Base-by-base conservation (phyloP, 202 grass and related monocot genomes). In the Zizania palustris region DNA sequence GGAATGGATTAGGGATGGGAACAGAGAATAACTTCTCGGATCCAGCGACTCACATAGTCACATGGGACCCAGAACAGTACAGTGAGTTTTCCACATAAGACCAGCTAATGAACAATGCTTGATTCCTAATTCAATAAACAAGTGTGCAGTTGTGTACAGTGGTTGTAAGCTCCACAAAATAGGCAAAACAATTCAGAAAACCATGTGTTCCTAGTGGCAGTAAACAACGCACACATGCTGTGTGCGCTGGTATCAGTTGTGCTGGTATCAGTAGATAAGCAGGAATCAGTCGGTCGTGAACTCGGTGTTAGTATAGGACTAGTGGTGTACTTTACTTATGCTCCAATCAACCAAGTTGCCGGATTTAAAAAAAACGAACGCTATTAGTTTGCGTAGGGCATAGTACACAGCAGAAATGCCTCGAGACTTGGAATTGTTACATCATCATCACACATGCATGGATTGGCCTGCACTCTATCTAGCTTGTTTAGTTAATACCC, bases 341-440 rank as follows among this genome's bases (percentile, higher is more conserved):
- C 48, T 12, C 57, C 46, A 36, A 69, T 71, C 44, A 69, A 60
- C 34, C 14, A 69, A 60, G 36, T 68, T 45, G 59, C 3, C 5
- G 4, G 1, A 5, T 55, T 14, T 20, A 45, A 64, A 56, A 72
- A 72, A 28, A 28, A 28, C 28, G 2, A 28, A 28, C 28, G 28
- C 28, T 28, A 28, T 28, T 53, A 49, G 37, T n/a, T 72, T 72
- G 67, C 51, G 67, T 87, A 72, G 44, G 60, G 5, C 12, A 45
- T 60, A 28, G 28, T 28, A 75, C n/a, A 76, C 12, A 46, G 45
- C 12, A 56, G 62, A 60, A 73, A 49, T 74, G 55, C 80, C 80
- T 88, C 75, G 75, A 88, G 75, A 88, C 85, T 69, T 63, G 75
- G n/a, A 77, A 4, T 63, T 63, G 6, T 56, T 74, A 18, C 75